A percentile compares a stretch with the other conserved stretches of the same genome.
Conservation (phyloP, 2,329 filamentous ascomycete genomes). For the Ophiostoma piceae region DNA sequence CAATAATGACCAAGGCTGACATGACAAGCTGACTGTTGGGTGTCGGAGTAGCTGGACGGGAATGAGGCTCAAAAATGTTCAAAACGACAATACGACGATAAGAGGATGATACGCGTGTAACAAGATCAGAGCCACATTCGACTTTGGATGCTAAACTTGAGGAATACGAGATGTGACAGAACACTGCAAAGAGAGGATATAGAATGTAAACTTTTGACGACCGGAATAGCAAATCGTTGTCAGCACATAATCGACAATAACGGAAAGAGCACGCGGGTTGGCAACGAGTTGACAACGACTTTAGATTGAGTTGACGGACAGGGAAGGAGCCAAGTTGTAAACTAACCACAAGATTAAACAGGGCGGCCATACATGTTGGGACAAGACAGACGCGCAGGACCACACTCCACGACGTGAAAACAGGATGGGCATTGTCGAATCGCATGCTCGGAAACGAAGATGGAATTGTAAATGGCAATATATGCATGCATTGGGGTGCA, state of each 20-base stretch:
- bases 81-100: not conserved
- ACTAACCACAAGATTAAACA: not conserved
- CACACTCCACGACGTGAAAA: not conserved
- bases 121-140: not conserved
- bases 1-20: no score
- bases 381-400: not conserved
- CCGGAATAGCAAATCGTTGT: not conserved
- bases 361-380: conserved; percentile 1
- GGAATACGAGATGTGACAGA: not conserved
- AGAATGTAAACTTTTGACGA: not conserved
- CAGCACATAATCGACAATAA: not conserved
- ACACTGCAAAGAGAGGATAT: no score
- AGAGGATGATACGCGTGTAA: not conserved
- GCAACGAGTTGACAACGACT: not conserved
- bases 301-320: not conserved
- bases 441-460: not conserved
- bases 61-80: not conserved
- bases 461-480: not conserved
- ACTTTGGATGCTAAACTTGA: not conserved
- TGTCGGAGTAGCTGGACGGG: not conserved
- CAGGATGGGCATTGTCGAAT: not conserved
- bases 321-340: not conserved
- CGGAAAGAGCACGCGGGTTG: not conserved
- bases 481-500: conserved; percentile 6
- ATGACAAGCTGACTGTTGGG: not conserved